These are phyloP conservation scores for Ustilaginoidea virens DNA, from an alignment of 2,329 filamentous ascomycete species.

Conservation along the genomic window DNA sequence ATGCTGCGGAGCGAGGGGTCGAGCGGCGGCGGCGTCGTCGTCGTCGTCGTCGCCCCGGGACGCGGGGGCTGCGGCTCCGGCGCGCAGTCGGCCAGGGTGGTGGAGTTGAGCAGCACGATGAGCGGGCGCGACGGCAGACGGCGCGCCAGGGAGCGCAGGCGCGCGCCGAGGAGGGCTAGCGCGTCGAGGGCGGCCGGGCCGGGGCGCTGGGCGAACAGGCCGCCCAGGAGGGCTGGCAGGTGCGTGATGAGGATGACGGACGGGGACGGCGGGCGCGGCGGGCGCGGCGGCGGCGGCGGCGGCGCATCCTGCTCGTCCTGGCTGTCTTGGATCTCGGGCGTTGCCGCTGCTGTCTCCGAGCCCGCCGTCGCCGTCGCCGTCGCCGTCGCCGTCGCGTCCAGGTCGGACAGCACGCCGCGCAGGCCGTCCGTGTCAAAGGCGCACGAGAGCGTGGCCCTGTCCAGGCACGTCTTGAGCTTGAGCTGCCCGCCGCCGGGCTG, in stretches of 20 bases:
- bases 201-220: slow-evolving; percentile 34
- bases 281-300: slow-evolving; percentile 6
- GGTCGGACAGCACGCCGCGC: slow-evolving; percentile 38
- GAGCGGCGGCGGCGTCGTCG: slow-evolving; percentile 6
- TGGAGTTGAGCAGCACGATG: slow-evolving; percentile 40
- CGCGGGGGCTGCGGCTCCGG: slow-evolving; percentile 3
- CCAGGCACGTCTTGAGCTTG: slow-evolving; percentile 23
- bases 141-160: slow-evolving; percentile 29
- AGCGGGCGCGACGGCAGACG: slow-evolving; percentile 26
- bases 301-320: slow-evolving; percentile 16
- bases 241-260: slow-evolving; percentile 38
- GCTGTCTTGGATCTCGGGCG: slow-evolving; percentile 20
- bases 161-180: slow-evolving; percentile 30
- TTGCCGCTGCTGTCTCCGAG: no score
- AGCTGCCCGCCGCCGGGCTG: neutral
- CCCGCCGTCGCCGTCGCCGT: neutral
- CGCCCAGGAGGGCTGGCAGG: slow-evolving; percentile 33
- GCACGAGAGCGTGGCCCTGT: slow-evolving; percentile 35
- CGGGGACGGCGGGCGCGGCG: no score
- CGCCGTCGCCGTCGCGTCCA: slow-evolving; percentile 19
- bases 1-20: slow-evolving; percentile 34
- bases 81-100: slow-evolving; percentile 12
- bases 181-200: slow-evolving; percentile 30
- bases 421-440: slow-evolving; percentile 45
- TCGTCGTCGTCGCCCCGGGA: slow-evolving; percentile 1